Evolutionary conservation across 805 yeast species (phyloP).

Genomic region (Clavispora vitiphila): DNA sequence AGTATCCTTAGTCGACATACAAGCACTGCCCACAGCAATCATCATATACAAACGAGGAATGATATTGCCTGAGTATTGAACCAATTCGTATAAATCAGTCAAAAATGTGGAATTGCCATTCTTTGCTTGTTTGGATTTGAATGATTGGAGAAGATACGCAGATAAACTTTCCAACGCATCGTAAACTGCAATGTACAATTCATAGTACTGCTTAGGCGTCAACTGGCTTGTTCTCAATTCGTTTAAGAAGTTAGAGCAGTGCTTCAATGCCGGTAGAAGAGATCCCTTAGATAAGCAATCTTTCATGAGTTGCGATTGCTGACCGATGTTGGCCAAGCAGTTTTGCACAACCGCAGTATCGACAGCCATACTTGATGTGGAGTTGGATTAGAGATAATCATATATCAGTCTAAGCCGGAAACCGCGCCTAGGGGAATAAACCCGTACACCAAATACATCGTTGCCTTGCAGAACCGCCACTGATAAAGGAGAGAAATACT

Average conservation of each 20-base stretch:
- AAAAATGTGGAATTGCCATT: constrained; percentile 36
- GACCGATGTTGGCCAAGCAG: constrained; percentile 45
- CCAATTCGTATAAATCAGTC: constrained; percentile 88
- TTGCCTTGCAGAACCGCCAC: too few species aligned
- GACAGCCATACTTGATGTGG: not conserved
- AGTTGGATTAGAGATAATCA: not conserved
- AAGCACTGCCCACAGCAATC: constrained; percentile 92
- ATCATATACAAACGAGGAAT: constrained; percentile 88
- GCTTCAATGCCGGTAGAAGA: constrained; percentile 83
- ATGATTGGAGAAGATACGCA: constrained; percentile 58
- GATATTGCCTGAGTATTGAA: constrained; percentile 91
- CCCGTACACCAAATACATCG: constrained; percentile 1
- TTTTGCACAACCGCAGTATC: constrained; percentile 6
- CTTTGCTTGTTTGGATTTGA: constrained; percentile 52
- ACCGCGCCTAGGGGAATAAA: not conserved
- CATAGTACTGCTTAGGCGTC: constrained; percentile 91
- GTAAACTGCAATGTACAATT: constrained; percentile 74
- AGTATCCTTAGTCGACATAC: constrained; percentile 70
- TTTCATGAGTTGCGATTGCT: constrained; percentile 72
- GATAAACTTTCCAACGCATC: constrained; percentile 75
- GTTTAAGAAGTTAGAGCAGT: constrained; percentile 74
- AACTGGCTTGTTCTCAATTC: constrained; percentile 74
- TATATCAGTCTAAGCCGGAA: not conserved
- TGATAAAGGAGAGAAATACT: too few species aligned
- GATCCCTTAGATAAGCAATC: constrained; percentile 61